Evolutionary conservation across 2,329 filamentous ascomycete species (phyloP), one percentile per base, ranked within the genome.

Genomic region (Fusarium sp.): DNA sequence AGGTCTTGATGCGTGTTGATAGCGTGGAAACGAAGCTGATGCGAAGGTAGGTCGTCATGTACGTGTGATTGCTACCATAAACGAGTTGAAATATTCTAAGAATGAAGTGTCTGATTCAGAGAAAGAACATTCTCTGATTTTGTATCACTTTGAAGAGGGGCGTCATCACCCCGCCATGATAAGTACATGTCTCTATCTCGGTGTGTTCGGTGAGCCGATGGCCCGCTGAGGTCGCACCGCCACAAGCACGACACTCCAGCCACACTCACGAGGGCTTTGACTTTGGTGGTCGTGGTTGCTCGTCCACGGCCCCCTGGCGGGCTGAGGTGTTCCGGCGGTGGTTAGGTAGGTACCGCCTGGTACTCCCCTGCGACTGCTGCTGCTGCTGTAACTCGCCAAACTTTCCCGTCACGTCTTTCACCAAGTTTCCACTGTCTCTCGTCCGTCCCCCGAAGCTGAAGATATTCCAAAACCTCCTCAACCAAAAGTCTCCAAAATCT

Each of bases 341-440:
- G 55, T 61, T 40, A 67, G 71, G 62, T 62, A 73, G 71, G 72
- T 74, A 70, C 71, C 71, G 46, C 62, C 38, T 53, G 66, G 66
- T 67, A 62, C 61, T 66, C 62, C 61, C 70, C 70, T 73, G 70
- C 61, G 42, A 27, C 22, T 27, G 44, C 44, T 49, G 44, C 22
- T 27, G 51, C 49, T 62, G 24, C 42, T 59, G 64, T 71, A 73
- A 65, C 71, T 71, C 71, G 72, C 70, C 72, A 74, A 74, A 72
- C 65, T 72, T 74, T 73, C 69, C 68, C 72, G 71, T 72, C 68
- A 69, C 68, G 67, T 73, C 70, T 64, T 64, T 53, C 51, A 67
- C 67, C 51, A 65, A 65, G 68, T 49, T 74, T 69, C 66, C 51
- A 57, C 49, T 53, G 62, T 62, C 64, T 60, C 44, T 20, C 44